Percentiles rank a stretch among this genome's conserved stretches.
These are phyloP conservation scores for Penicillium concentricum DNA, from an alignment of 2,329 filamentous ascomycete genomes.

Conservation along the genomic window DNA sequence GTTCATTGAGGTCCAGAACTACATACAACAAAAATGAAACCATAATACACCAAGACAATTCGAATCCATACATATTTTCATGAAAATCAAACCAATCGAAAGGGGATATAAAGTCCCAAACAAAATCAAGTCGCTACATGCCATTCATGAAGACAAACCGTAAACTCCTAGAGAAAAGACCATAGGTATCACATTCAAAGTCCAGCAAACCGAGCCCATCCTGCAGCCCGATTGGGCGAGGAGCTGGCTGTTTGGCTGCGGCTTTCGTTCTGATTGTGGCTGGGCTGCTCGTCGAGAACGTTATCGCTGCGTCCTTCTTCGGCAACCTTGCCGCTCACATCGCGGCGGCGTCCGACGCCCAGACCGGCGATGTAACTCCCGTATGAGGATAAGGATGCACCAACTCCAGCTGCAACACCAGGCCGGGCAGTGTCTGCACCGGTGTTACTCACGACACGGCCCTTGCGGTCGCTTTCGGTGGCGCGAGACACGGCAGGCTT, in stretches of 20 bases:
- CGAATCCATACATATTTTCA: slow-evolving; percentile 5
- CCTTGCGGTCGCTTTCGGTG: slow-evolving; percentile 40
- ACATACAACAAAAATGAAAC: slow-evolving; percentile 4
- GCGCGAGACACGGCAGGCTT: slow-evolving; percentile 9
- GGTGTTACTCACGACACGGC: slow-evolving; percentile 46
- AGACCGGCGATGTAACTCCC: slow-evolving; percentile 44
- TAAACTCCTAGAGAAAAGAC: slow-evolving; percentile 14
- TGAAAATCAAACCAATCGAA: slow-evolving; percentile 6
- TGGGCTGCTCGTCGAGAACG: slow-evolving; percentile 12
- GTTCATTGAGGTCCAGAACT: not conserved
- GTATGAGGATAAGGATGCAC: slow-evolving; percentile 38
- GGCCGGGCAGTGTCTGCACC: slow-evolving; percentile 36
- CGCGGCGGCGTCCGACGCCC: slow-evolving; percentile 46
- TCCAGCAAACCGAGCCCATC: slow-evolving; percentile 49
- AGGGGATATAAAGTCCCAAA: slow-evolving; percentile 5
- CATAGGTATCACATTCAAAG: slow-evolving; percentile 8
- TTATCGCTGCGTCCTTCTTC: slow-evolving; percentile 45
- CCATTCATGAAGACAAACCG: slow-evolving; percentile 14
- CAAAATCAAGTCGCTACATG: slow-evolving; percentile 19
- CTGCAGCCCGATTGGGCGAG: slow-evolving; percentile 38
- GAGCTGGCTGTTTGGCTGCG: slow-evolving; percentile 16
- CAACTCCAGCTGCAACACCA: slow-evolving; percentile 24
- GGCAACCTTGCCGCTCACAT: slow-evolving; percentile 49
- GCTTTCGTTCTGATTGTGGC: slow-evolving; percentile 11
- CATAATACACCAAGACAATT: slow-evolving; percentile 9